These are phyloP conservation scores for Podospora didyma DNA, from an alignment of 495 filamentous ascomycete species.

Conservation along the genomic window DNA sequence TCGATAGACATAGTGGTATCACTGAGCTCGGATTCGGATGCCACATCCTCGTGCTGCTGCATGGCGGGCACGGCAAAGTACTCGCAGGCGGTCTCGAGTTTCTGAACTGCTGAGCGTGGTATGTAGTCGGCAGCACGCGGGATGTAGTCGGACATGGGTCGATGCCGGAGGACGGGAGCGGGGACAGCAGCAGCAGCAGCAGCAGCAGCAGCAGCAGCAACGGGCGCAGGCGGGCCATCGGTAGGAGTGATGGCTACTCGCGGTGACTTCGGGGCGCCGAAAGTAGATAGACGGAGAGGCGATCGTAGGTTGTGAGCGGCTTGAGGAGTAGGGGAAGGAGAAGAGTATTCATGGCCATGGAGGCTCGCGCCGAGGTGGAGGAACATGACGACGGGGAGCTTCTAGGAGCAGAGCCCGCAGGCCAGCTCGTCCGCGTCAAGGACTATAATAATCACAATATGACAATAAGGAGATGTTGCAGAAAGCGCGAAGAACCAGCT, in stretches of 20 bases:
- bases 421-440: neutral
- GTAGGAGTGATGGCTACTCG: slow-evolving; percentile 9
- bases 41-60: slow-evolving; percentile 33
- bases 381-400: slow-evolving; percentile 35
- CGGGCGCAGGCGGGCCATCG: slow-evolving; percentile 1
- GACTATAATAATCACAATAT: neutral
- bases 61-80: slow-evolving; percentile 23
- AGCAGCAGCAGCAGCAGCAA: no score
- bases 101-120: slow-evolving; percentile 29
- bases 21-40: slow-evolving; percentile 39
- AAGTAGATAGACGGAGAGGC: slow-evolving; percentile 41
- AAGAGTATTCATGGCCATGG: slow-evolving; percentile 54
- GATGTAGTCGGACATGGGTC: slow-evolving; percentile 27
- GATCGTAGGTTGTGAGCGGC: slow-evolving; percentile 31
- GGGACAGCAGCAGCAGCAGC: no score
- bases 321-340: slow-evolving; percentile 30
- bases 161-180: slow-evolving; percentile 19
- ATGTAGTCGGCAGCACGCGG: slow-evolving; percentile 26
- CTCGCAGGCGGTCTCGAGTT: slow-evolving; percentile 22
- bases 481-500: slow-evolving; percentile 10
- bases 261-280: slow-evolving; percentile 29
- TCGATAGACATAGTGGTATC: slow-evolving; percentile 31
- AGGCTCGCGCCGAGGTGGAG: slow-evolving; percentile 46
- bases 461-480: neutral
- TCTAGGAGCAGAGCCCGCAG: neutral